Evolutionary conservation across 2,329 filamentous ascomycete species (phyloP), one percentile per base, ranked within the genome.

Genomic region (Cladosporium sp.): DNA sequence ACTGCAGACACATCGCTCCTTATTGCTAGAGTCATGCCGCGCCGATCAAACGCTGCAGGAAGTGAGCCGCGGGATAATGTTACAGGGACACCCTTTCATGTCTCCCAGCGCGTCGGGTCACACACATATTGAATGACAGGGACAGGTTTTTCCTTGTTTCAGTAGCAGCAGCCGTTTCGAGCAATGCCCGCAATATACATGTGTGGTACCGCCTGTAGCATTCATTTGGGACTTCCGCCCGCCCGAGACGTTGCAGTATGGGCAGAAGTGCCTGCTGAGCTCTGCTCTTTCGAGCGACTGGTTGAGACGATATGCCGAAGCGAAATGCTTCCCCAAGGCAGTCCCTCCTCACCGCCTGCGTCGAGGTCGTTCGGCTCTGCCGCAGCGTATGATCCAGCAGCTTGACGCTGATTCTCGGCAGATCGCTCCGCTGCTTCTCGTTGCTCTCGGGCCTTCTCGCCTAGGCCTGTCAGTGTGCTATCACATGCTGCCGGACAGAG

Each of bases 271-370:
- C 72, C 69, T 41, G 66, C 57, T 5, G 72, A 76, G 46, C 64
- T 70, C 54, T 71, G 69, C 56, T 77, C 74, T 56, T 71, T 73
- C 28, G 62, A 67, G 55, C 69, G 73, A 11, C 76, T 75, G 22
- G 68, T 66, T 35, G 70, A 67, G 33, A 78, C 68, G 10, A 78
- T 68, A 56, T 79, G 72, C 37, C 72, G 76, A 69, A 89, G 76
- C 56, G 78, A 85, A 58, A 87, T 68, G 16, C 84, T 79, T 34
- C 86, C 86, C 86, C 85, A 89, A 0, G 86, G 86, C 3, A 89
- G 72, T 0, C 86, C 86, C 0, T 83, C 83, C 6, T 81, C 74
- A 10, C 78, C 74, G 45, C 79, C 77, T 34, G 63, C 65, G 54
- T 68, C 69, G 34, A 86, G 73, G 38, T 86, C 81, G 11, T 74